These are phyloP conservation scores for Claviceps capensis DNA, from an alignment of 2,329 filamentous ascomycete species.

Conservation along the genomic window DNA sequence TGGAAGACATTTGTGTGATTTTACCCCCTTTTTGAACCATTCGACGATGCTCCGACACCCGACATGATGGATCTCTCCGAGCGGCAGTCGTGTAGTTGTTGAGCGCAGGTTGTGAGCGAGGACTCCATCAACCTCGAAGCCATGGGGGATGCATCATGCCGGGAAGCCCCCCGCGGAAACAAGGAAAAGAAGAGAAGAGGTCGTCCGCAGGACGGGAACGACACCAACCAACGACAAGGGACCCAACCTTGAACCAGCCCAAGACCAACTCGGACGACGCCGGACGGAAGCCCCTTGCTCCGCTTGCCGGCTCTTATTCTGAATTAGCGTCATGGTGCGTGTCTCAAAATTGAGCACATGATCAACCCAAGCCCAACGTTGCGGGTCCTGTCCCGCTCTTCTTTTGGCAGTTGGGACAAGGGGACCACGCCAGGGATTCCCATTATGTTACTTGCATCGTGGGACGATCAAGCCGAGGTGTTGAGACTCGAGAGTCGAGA, in stretches of 20 bases:
- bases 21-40: neutral
- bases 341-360: constrained; percentile 34
- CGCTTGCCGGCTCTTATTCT: constrained; percentile 17
- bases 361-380: constrained; percentile 26
- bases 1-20: neutral
- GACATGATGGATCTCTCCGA: neutral
- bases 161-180: no score
- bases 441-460: no score
- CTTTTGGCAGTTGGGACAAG: constrained; percentile 1
- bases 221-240: neutral
- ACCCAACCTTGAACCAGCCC: neutral
- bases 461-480: no score
- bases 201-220: neutral
- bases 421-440: neutral
- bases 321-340: constrained; percentile 22
- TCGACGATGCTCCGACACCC: neutral
- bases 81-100: neutral
- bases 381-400: constrained; percentile 16
- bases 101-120: neutral
- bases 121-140: neutral
- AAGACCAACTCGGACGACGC: neutral
- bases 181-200: neutral
- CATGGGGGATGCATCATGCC: neutral
- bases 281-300: neutral
- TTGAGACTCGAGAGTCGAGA: neutral